Evolutionary conservation across 2,329 filamentous ascomycete genomes (phyloP).

Genomic region (Xylaria sp.): DNA sequence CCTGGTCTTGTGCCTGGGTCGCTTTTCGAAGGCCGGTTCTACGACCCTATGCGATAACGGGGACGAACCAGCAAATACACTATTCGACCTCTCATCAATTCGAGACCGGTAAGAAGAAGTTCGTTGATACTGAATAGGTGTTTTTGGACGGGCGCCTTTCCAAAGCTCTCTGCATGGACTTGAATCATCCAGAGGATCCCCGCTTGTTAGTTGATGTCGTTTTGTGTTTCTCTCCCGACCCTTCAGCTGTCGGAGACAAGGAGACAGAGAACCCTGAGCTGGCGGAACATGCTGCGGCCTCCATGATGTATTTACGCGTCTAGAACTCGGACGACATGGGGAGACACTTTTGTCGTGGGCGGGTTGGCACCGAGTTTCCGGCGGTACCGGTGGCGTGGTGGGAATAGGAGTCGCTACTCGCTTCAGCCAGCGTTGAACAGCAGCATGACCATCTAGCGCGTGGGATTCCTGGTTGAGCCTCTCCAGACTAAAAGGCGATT

Average conservation of each 20-base stretch:
- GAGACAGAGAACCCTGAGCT: constrained; percentile 11
- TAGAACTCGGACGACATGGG: not conserved
- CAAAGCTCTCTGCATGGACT: constrained; percentile 16
- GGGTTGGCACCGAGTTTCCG: constrained; percentile 15
- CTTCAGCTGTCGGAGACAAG: constrained; percentile 5
- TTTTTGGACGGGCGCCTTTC: constrained; percentile 1
- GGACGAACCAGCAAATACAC: constrained; percentile 17
- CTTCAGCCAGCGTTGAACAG: constrained; percentile 30
- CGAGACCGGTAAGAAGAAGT: constrained; percentile 3
- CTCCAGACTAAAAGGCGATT: constrained; percentile 13
- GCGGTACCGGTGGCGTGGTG: constrained; percentile 13
- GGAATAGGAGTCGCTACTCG: constrained; percentile 17
- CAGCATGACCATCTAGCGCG: constrained; percentile 19
- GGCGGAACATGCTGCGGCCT: constrained; percentile 24
- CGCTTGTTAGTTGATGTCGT: constrained; percentile 19
- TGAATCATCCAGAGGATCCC: constrained; percentile 28
- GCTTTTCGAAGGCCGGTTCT: constrained; percentile 40
- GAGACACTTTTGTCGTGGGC: constrained; percentile 4
- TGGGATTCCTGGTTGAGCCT: constrained; percentile 22
- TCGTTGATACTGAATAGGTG: constrained; percentile 9
- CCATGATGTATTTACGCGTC: constrained; percentile 25
- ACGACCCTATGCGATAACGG: constrained; percentile 12
- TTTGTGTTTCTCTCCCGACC: constrained; percentile 16
- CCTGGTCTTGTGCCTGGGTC: constrained; percentile 51
- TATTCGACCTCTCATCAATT: constrained; percentile 11